A percentile compares a stretch with the other conserved stretches of the same genome.
phyloP scores from a whole-genome alignment of 208 protist species.

The Porcisia deanei region DNA sequence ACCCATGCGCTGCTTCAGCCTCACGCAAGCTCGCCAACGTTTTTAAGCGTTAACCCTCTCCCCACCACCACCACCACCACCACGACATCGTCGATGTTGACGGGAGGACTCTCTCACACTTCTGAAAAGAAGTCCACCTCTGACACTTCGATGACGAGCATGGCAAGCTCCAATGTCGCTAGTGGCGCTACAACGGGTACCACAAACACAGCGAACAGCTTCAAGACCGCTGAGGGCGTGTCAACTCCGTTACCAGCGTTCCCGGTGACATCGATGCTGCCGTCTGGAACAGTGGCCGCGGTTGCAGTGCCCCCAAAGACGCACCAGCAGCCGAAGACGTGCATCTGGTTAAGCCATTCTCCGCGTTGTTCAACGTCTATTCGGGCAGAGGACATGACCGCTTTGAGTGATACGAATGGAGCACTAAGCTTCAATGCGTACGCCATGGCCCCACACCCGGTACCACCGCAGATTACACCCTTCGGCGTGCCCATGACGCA shows the following conservation, averaged over 20 bases:
- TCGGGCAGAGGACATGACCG: constrained; percentile 5
- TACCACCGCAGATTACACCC: background rate
- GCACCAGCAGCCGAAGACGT: constrained; percentile 7
- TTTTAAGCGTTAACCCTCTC: background rate
- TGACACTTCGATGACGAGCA: constrained; percentile 9
- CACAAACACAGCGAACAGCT: background rate
- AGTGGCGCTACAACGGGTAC: background rate
- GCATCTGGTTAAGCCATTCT: constrained; percentile 12
- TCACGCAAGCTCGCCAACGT: background rate
- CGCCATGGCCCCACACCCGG: constrained; percentile 2
- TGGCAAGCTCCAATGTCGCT: background rate
- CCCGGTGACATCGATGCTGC: background rate
- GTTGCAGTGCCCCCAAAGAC: background rate
- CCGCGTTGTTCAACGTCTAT: constrained; percentile 5
- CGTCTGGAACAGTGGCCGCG: background rate
- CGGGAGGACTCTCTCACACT: background rate
- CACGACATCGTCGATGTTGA: background rate
- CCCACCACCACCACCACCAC: background rate
- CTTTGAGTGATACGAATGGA: background rate
- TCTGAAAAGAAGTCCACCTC: background rate
- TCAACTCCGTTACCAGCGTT: background rate
- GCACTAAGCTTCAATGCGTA: constrained; percentile 1
- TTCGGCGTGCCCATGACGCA: background rate
- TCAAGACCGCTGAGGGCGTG: background rate
- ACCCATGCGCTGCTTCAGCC: background rate